Evolutionary conservation across 208 protist species (phyloP).

Genomic region (Wallacemonas rigidus): DNA sequence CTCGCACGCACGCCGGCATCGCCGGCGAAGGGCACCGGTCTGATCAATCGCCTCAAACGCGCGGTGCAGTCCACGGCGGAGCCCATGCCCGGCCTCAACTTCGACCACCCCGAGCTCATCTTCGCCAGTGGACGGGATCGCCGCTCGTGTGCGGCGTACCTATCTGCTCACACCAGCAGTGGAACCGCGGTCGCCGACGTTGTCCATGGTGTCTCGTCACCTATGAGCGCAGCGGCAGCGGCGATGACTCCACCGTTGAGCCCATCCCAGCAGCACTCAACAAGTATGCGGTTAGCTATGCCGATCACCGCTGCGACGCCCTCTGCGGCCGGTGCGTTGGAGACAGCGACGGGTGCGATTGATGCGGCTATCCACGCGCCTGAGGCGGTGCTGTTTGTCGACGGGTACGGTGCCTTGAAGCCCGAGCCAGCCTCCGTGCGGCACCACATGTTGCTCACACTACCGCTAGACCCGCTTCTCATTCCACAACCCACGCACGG

Average conservation of each 20-base stretch:
- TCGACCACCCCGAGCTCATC: constrained; percentile 17
- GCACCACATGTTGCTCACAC: constrained; percentile 1
- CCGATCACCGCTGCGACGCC: not conserved
- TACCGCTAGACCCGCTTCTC: constrained; percentile 21
- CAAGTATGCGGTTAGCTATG: constrained; percentile 7
- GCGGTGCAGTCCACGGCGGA: constrained; percentile 19
- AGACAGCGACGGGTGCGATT: constrained; percentile 18
- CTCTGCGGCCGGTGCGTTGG: constrained; percentile 18
- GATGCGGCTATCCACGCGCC: constrained; percentile 6
- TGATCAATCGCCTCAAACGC: constrained; percentile 12
- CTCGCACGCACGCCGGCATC: constrained; percentile 1
- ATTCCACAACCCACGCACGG: constrained; percentile 20
- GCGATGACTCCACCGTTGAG: not conserved
- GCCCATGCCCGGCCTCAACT: constrained; percentile 21
- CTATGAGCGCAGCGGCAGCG: not conserved
- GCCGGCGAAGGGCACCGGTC: constrained; percentile 16
- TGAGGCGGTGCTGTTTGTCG: constrained; percentile 51
- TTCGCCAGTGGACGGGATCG: constrained; percentile 12
- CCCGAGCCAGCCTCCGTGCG: constrained; percentile 11
- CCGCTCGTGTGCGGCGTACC: constrained; percentile 1
- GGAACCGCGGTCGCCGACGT: not conserved
- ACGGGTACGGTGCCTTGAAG: constrained; percentile 65
- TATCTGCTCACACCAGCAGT: not conserved
- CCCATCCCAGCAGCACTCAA: not conserved
- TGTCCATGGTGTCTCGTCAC: not conserved